Conservation (phyloP, 768 basidiomycete genomes). For the Lentinula aciculospora region DNA sequence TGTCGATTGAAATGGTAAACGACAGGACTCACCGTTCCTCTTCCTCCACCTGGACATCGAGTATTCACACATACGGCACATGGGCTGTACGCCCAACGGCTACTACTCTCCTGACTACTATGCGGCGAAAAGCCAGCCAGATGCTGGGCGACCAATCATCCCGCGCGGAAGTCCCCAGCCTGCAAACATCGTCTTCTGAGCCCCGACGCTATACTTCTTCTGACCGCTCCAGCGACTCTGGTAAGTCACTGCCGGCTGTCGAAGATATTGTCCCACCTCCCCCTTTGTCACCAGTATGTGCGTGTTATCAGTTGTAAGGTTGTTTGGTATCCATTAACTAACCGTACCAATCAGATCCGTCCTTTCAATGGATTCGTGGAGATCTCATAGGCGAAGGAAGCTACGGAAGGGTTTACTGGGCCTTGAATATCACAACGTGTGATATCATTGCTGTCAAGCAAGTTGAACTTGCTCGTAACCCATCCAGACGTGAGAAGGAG, state of each 20-base stretch:
- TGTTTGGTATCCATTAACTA: not conserved
- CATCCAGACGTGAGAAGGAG: conserved; percentile 61
- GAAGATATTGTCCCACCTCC: not conserved
- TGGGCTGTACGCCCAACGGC: conserved; percentile 4
- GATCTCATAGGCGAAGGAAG: conserved; percentile 93
- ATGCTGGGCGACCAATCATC: not conserved
- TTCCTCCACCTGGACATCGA: not conserved
- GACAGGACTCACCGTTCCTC: not conserved
- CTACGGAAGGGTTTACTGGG: conserved; percentile 89
- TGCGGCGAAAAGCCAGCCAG: not conserved
- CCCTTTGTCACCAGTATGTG: not conserved
- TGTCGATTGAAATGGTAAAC: not conserved
- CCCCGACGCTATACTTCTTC: not conserved
- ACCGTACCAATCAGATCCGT: conserved; percentile 21
- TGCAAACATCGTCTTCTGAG: not conserved
- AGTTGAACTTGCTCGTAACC: conserved; percentile 74
- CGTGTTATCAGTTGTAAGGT: not conserved
- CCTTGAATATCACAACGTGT: conserved; percentile 82
- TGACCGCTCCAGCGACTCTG: not conserved
- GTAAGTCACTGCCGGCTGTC: not conserved
- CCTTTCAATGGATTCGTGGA: conserved; percentile 90
- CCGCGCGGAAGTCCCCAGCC: not conserved
- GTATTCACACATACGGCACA: not conserved
- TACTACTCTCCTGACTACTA: not conserved
- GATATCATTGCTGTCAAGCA: conserved; percentile 97